Percentiles rank a stretch among this genome's conserved stretches.
These are phyloP conservation scores for Scenedesmus sp. DNA, from an alignment of 163 green algal species.

Conservation along the genomic window DNA sequence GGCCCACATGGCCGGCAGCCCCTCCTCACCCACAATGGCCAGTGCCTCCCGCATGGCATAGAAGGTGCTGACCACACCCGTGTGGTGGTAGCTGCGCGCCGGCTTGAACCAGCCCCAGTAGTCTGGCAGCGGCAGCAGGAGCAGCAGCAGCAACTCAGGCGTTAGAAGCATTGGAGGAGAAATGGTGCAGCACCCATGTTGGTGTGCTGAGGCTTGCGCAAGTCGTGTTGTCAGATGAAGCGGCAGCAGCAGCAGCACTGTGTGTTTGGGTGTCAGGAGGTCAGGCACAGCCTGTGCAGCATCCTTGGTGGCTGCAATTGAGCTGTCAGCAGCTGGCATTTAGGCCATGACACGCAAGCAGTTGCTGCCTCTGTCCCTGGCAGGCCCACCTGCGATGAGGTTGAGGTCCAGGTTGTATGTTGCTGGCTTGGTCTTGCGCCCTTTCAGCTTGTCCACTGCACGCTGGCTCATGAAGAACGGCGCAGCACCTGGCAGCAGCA, in stretches of 20 bases:
- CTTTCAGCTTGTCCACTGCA: slow-evolving; percentile 80
- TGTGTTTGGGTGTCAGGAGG: too few relatives aligned
- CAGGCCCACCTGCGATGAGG: slow-evolving; percentile 66
- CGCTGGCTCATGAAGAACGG: slow-evolving; percentile 81
- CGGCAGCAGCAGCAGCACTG: too few relatives aligned
- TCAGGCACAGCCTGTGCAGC: too few relatives aligned
- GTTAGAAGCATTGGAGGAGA: too few relatives aligned
- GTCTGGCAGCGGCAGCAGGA: slow-evolving; percentile 47
- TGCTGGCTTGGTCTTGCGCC: slow-evolving; percentile 78
- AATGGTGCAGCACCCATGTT: too few relatives aligned
- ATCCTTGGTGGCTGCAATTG: too few relatives aligned
- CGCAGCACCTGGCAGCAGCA: slow-evolving; percentile 59
- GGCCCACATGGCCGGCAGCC: slow-evolving; percentile 79
- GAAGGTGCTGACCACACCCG: slow-evolving; percentile 80
- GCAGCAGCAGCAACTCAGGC: neutral
- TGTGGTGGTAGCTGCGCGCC: slow-evolving; percentile 94
- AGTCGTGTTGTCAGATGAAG: too few relatives aligned
- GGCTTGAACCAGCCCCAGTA: slow-evolving; percentile 88
- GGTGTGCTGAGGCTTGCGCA: too few relatives aligned
- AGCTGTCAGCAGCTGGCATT: too few relatives aligned
- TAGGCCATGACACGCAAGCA: too few relatives aligned
- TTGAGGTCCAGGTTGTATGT: slow-evolving; percentile 94
- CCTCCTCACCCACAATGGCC: slow-evolving; percentile 85
- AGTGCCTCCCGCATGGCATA: slow-evolving; percentile 96
- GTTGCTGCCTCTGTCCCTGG: neutral